Conservation (phyloP, 176 grass and related monocot species). For the Stipa capillata region DNA sequence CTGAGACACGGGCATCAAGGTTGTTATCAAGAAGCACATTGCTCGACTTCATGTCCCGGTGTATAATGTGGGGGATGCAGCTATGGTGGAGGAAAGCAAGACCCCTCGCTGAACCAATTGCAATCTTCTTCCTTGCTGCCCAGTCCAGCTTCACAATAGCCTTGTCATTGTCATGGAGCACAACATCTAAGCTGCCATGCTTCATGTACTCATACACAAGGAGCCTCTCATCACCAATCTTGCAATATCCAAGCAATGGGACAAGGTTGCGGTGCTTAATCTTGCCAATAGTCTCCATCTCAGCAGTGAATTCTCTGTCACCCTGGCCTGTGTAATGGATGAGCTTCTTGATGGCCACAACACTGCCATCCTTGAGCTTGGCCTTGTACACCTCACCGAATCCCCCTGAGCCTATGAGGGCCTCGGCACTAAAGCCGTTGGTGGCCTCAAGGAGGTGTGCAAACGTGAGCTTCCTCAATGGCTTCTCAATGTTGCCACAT, state of each 20-base stretch:
- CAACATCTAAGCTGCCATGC: slow-evolving; percentile 74
- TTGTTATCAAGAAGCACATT: slow-evolving; percentile 87
- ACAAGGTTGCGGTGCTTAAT: slow-evolving; percentile 98
- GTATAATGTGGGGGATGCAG: slow-evolving; percentile 97
- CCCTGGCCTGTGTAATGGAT: slow-evolving; percentile 91
- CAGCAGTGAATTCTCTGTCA: slow-evolving; percentile 84
- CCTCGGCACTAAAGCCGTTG: slow-evolving; percentile 78
- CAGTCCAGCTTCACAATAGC: slow-evolving; percentile 53
- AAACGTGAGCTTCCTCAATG: slow-evolving; percentile 83
- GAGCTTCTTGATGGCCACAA: slow-evolving; percentile 93
- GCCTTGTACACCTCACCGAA: slow-evolving; percentile 99
- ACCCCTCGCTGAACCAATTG: slow-evolving; percentile 70
- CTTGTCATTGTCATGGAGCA: slow-evolving; percentile 63
- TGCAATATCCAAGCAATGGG: slow-evolving; percentile 86
- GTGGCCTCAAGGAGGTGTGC: slow-evolving; percentile 94
- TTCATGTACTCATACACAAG: slow-evolving; percentile 98
- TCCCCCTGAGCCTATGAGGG: slow-evolving; percentile 78
- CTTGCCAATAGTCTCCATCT: slow-evolving; percentile 99
- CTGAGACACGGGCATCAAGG: slow-evolving; percentile 72
- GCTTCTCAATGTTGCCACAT: slow-evolving; percentile 92
- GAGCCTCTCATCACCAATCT: slow-evolving; percentile 85
- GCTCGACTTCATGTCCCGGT: slow-evolving; percentile 97
- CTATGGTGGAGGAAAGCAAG: slow-evolving; percentile 97
- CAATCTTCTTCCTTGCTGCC: slow-evolving; percentile 81
- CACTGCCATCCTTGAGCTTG: slow-evolving; percentile 70